Conservation (phyloP, 176 grass and related monocot genomes). For the Avena insularis region DNA sequence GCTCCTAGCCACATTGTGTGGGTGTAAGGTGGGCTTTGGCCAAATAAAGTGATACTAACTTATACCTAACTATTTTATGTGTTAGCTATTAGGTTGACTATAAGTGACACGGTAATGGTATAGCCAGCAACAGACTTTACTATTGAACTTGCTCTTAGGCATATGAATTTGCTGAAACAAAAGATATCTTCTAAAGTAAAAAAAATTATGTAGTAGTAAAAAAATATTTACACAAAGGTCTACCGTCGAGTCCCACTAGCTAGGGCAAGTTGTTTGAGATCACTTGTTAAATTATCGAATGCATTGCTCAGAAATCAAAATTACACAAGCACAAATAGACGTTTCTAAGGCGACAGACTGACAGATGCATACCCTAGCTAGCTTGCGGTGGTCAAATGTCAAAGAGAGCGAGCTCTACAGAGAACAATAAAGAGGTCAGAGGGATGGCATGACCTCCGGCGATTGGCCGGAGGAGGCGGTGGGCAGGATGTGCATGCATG, state of each 20-base stretch:
- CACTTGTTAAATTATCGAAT: neutral
- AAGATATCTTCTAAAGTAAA: no score
- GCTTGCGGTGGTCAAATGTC: constrained; percentile 28
- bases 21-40: no score
- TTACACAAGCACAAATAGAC: neutral
- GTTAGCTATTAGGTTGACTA: no score
- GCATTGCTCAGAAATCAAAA: neutral
- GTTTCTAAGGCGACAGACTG: neutral
- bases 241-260: no score
- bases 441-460: constrained; percentile 32
- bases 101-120: no score
- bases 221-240: no score
- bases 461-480: constrained; percentile 66
- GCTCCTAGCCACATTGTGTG: no score
- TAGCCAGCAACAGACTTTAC: no score
- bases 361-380: neutral
- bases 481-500: constrained; percentile 42
- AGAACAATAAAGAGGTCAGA: constrained; percentile 8
- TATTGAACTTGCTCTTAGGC: neutral
- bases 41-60: no score
- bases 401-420: neutral
- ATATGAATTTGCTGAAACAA: neutral
- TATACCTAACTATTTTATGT: no score
- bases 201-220: no score
- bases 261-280: neutral